phyloP scores from a whole-genome alignment of 163 green algal genomes.

The Trebouxia gelatinosa region DNA sequence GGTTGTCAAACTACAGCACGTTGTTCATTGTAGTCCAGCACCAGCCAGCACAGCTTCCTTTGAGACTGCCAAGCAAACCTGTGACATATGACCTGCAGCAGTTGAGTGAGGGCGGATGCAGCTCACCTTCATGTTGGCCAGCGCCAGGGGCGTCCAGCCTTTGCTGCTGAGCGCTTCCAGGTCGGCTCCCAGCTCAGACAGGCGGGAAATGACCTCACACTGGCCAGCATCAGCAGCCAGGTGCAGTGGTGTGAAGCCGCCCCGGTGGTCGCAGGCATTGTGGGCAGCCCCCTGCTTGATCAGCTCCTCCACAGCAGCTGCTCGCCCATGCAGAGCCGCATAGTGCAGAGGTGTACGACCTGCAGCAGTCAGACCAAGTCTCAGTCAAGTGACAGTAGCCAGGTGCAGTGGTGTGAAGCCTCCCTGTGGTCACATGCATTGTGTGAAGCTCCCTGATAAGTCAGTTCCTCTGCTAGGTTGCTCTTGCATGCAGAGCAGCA shows the following conservation, averaged over 20 bases:
- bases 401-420: too few species aligned
- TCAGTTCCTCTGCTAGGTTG: too few species aligned
- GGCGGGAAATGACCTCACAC: slow-evolving; percentile 45
- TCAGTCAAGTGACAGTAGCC: too few species aligned
- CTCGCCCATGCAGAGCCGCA: slow-evolving; percentile 55
- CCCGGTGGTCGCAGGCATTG: slow-evolving; percentile 38
- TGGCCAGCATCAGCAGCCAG: slow-evolving; percentile 61
- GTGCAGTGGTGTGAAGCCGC: slow-evolving; percentile 59
- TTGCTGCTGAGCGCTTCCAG: slow-evolving; percentile 48
- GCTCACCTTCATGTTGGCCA: slow-evolving; percentile 57
- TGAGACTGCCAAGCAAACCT: too few species aligned
- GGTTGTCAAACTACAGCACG: too few species aligned
- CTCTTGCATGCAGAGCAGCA: too few species aligned
- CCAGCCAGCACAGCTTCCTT: too few species aligned
- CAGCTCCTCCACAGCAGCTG: slow-evolving; percentile 49
- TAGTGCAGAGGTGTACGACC: slow-evolving; percentile 62
- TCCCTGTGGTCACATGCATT: too few species aligned
- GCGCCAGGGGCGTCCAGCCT: slow-evolving; percentile 48
- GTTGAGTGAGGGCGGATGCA: not conserved
- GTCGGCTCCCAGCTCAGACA: slow-evolving; percentile 46
- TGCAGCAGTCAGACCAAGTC: too few species aligned
- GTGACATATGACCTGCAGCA: too few species aligned
- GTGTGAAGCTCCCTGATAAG: too few species aligned
- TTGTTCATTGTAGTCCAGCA: too few species aligned
- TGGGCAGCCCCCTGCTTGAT: slow-evolving; percentile 45